Conservation (phyloP, 2,329 filamentous ascomycete species). For the Diaporthe sp. region DNA sequence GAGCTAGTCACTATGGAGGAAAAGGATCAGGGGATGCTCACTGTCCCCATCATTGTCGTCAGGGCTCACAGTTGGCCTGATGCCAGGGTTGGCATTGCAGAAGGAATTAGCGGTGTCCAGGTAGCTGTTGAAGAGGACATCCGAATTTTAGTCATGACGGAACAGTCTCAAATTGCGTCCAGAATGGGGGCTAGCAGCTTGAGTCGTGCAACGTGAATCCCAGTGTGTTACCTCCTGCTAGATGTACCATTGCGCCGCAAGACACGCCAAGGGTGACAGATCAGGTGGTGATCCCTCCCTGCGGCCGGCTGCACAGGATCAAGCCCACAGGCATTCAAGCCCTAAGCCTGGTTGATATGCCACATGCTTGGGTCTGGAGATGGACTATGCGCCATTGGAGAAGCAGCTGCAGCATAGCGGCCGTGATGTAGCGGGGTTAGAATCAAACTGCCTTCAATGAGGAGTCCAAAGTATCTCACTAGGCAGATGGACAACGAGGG, state of each 20-base stretch:
- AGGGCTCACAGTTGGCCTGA: no score
- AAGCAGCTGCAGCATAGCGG: neutral
- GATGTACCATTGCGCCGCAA: neutral
- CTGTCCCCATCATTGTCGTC: neutral
- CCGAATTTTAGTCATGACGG: neutral
- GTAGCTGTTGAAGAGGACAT: neutral
- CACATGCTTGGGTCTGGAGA: neutral
- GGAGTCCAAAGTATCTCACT: no score
- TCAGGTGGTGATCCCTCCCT: neutral
- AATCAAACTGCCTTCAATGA: neutral
- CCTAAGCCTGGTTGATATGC: neutral
- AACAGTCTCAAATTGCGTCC: neutral
- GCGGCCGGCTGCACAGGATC: neutral
- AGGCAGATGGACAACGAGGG: neutral
- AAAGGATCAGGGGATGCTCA: neutral
- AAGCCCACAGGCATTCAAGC: neutral
- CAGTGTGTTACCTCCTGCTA: neutral
- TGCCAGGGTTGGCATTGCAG: neutral
- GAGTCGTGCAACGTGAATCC: neutral
- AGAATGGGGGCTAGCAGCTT: neutral
- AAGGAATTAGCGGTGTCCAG: neutral
- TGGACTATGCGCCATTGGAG: neutral
- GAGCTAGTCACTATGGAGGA: neutral
- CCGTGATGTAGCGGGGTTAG: no score
- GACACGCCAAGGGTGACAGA: slow-evolving; percentile 1